Evolutionary conservation across 2,329 filamentous ascomycete genomes (phyloP), one percentile per base, ranked within the genome.

Genomic region (Pseudogymnoascus sp.): DNA sequence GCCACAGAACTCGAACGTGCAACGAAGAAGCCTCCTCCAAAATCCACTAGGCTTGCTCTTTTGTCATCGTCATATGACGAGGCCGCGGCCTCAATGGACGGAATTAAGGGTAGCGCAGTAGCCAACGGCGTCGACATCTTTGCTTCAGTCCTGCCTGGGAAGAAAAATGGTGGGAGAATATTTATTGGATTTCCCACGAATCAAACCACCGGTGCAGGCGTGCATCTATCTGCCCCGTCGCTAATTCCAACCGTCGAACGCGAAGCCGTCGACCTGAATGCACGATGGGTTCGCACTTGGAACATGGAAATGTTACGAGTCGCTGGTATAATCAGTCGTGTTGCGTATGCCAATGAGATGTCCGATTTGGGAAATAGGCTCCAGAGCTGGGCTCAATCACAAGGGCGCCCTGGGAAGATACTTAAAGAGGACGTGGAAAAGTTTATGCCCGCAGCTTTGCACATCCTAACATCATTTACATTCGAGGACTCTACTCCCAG

Each of bases 121-220:
- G 76, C 80, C 6, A 83, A 85, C 62, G 80, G 82, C 2, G 79
- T 82, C 0, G 90, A 96, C 69, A 85, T 99, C 6, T 96, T 99
- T 71, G 83, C 88, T 1, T 94, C 92, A 1, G 92, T 99, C 0
- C 75, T 97, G 4, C 94, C 94, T 2, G 90, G 83, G 61, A 95
- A 91, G 71, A 89, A 89, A 66, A 82, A 82, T 0, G 83, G 83
- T 7, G 94, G 94, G 5, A 86, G 90, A 59, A 89, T 99, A 59
- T 99, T 97, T 69, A 99, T 99, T 68, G 94, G 94, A 0, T 99
- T 99, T 69, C 92, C 94, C 2, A 99, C 94, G 1, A 92, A 92
- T 66, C 94, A 99, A 75, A 99, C 94, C 0, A 99, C 95, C 0
- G 94, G 92, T 59, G 85, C 92, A 26, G 89, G 92, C 13, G 88